Evolutionary conservation across 768 basidiomycete genomes (phyloP), one percentile per base, ranked within the genome.

Genomic region (Kwoniella dejecticola): DNA sequence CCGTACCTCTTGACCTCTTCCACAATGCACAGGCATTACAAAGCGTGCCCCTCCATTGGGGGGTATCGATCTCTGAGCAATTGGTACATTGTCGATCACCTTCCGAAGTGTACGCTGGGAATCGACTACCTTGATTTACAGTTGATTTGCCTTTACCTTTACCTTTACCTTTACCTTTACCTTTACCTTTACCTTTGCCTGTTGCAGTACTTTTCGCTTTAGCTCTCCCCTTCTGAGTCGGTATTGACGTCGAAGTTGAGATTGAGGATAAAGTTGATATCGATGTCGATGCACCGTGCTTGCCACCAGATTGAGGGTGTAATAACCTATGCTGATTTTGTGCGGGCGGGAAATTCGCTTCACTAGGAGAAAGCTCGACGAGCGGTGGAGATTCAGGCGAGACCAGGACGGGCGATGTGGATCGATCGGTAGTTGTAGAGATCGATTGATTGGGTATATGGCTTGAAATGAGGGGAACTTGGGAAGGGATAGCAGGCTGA

Each of bases 11-110:
- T 6, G 60, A 55, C 46, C 69, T 36, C 38, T 70, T 70, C 69
- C 69, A 70, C n/a, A 70, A 42, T 29, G 69, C 69, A 63, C 69
- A 70, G 6, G 69, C 69, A 60, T 70, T 70, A 57, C 69, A 70
- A 21, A 70, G 46, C 6, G 56, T 63, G 7, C 69, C 66, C 24
- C 69, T 47, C 69, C 69, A 70, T 47, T 70, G 69, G 1, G 69
- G 69, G 6, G 69, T 70, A 57, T 70, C 69, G 17, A 54, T 30
- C 41, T 70, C 69, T 6, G 48, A 50, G 40, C 69, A 70, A 41
- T 70, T 70, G 8, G 66, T 70, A 36, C 69, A 70, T 55, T 70
- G 69, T 63, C 53, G 24, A 15, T 67, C 60, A n/a, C 58, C 64
- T 13, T 56, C 23, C 5, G 21, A 26, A 15, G 21, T 68, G 13